Evolutionary conservation across 1,284 basidiomycete species (phyloP), one percentile per base, ranked within the genome.

Genomic region (Tremellales sp.): DNA sequence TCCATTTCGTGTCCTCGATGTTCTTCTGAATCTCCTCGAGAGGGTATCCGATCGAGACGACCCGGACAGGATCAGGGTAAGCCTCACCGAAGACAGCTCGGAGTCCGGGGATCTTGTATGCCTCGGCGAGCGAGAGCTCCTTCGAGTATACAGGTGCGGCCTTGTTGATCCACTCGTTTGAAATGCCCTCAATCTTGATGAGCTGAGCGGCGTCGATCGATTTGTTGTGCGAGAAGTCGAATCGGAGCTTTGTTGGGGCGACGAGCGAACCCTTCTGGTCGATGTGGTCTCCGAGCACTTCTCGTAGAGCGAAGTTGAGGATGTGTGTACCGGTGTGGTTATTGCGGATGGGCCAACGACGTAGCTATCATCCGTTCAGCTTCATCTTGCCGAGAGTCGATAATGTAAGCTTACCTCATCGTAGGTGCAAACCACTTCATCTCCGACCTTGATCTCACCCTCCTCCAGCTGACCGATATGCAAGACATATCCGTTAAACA

Each of bases 261-360:
- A 99, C 96, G 31, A 98, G 83, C 7, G 96, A 98, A 17, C 96
- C 96, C 71, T 91, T 96, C 73, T 98, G 96, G 73, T 98, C 93
- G 52, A 97, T 86, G 68, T 97, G 93, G 68, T 97, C 91, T 25
- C 94, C 94, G 8, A 97, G 83, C 3, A 91, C 82, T 69, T 97
- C 93, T 26, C 96, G 86, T 4, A 99, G 82, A 48, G 80, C 83
- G 72, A 81, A 98, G 78, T 98, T 98, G 65, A 99, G 87, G 58
- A 99, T 94, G 73, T 99, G 96, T 0, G 96, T 99, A 13, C 87
- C 94, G 22, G 94, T 98, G 78, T 99, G 96, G 70, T 99, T 98
- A 76, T 92, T 97, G 53, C 92, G 84, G 52, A 99, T 77, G 0
- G 93, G 93, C 86, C 88, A 92, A 52, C 96, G 83, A 44, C 94